These are phyloP conservation scores for Curvularia eragrostidis DNA, from an alignment of 2,329 filamentous ascomycete species.

Conservation along the genomic window DNA sequence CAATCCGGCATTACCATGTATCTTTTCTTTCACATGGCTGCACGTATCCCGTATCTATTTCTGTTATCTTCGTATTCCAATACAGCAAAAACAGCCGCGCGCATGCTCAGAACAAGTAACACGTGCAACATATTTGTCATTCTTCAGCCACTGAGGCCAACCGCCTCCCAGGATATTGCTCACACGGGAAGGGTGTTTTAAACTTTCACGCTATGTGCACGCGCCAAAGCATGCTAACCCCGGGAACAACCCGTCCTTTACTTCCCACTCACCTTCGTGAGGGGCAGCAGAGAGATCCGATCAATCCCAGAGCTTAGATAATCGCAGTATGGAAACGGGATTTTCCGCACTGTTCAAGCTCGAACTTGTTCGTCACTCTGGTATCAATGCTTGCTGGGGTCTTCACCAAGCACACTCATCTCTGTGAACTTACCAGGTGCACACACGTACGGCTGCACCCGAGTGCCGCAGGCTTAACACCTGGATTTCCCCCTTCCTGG, in stretches of 20 bases:
- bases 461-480: background rate
- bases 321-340: background rate
- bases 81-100: background rate
- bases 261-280: background rate
- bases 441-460: background rate
- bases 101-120: background rate
- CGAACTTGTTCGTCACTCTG: background rate
- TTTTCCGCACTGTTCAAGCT: background rate
- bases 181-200: background rate
- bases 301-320: background rate
- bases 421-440: background rate
- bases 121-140: background rate
- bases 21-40: background rate
- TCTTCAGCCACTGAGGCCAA: background rate
- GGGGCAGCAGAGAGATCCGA: background rate
- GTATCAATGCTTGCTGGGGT: background rate
- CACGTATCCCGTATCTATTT: background rate
- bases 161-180: background rate
- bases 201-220: conserved; percentile 10
- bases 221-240: background rate
- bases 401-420: background rate
- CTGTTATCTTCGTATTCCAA: background rate
- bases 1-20: background rate
- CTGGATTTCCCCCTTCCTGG: background rate
- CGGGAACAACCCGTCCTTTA: conserved; percentile 13